Evolutionary conservation across 2,329 filamentous ascomycete genomes (phyloP).

Genomic region (Amauroascus verrucosus): DNA sequence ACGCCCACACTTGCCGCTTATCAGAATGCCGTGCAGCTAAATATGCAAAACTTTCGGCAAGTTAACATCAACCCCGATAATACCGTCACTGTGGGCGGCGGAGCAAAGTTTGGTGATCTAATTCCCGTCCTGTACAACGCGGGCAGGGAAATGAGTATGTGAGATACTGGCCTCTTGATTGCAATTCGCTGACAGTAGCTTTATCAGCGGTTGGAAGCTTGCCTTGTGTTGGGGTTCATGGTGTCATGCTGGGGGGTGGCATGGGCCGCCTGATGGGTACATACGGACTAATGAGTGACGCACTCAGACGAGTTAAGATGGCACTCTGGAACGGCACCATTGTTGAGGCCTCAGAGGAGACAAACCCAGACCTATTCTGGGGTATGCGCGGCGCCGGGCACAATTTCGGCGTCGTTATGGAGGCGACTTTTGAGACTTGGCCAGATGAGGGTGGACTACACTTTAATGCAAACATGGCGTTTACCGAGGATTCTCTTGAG

Average conservation of each 20-base stretch:
- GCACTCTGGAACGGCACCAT: background rate
- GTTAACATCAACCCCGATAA: background rate
- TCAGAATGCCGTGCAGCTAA: background rate
- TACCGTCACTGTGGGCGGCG: background rate
- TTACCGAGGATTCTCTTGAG: background rate
- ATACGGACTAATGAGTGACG: background rate
- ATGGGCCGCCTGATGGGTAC: background rate
- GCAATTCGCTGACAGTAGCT: background rate
- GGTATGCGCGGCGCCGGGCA: constrained; percentile 48
- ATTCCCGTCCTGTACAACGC: background rate
- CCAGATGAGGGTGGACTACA: background rate
- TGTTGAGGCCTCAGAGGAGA: background rate
- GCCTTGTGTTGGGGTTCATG: background rate
- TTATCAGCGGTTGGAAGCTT: background rate
- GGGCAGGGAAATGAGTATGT: background rate
- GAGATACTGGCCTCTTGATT: too few relatives aligned
- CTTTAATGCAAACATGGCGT: background rate
- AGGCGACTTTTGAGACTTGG: background rate
- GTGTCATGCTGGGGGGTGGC: background rate
- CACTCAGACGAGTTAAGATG: background rate
- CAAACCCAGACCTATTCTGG: constrained; percentile 46
- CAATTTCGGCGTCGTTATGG: constrained; percentile 48
- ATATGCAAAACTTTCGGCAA: background rate
- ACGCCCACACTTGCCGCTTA: background rate
- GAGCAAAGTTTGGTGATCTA: background rate